These are phyloP conservation scores for Ophiostoma perfectum DNA, from an alignment of 2,329 filamentous ascomycete genomes.

Conservation along the genomic window DNA sequence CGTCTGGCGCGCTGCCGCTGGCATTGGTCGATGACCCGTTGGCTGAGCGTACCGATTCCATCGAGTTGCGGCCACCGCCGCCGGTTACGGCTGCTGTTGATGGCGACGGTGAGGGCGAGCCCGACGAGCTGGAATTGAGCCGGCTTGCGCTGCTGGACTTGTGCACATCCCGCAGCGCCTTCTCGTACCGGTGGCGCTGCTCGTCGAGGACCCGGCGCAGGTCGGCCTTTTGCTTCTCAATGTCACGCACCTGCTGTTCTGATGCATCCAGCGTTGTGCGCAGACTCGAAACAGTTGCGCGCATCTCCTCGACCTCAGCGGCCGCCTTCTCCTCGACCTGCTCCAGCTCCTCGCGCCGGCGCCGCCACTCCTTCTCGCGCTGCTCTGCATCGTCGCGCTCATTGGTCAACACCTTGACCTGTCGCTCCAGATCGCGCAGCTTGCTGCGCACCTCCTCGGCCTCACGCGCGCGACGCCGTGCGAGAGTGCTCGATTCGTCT, in stretches of 20 bases:
- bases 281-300: conserved; percentile 69
- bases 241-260: conserved; percentile 73
- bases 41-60: conserved; percentile 42
- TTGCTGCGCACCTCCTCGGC: conserved; percentile 77
- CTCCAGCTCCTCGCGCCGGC: conserved; percentile 71
- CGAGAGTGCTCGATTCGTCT: conserved; percentile 76
- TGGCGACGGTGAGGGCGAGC: conserved; percentile 12
- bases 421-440: conserved; percentile 74
- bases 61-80: conserved; percentile 35
- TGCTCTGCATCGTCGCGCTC: conserved; percentile 75
- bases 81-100: background rate
- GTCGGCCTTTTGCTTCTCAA: conserved; percentile 75
- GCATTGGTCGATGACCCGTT: conserved; percentile 26
- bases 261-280: conserved; percentile 78
- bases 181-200: conserved; percentile 69
- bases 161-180: conserved; percentile 60
- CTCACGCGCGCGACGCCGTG: conserved; percentile 71
- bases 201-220: conserved; percentile 73
- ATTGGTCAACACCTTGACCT: conserved; percentile 62
- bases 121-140: conserved; percentile 5
- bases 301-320: conserved; percentile 62
- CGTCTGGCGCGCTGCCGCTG: conserved; percentile 38
- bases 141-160: conserved; percentile 42
- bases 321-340: conserved; percentile 60
- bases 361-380: conserved; percentile 67